Evolutionary conservation across 1,139 yeast species (phyloP).

Genomic region (Saccharomycopsis hybrid): DNA sequence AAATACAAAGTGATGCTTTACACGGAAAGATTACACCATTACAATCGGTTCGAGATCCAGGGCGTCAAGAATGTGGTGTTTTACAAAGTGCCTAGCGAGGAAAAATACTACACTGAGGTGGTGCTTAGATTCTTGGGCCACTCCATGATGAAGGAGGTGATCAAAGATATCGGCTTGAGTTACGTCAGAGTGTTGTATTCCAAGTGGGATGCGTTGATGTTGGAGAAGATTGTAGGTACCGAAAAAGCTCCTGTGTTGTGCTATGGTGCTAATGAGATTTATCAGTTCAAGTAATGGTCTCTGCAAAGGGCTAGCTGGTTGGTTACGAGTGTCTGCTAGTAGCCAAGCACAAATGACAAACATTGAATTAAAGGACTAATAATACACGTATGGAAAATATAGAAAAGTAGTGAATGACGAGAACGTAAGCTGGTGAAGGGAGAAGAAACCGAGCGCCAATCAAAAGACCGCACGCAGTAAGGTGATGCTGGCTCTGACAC

Average conservation of each 20-base stretch:
- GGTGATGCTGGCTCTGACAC: too few species aligned
- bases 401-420: too few species aligned
- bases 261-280: constrained; percentile 63
- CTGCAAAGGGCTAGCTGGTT: too few species aligned
- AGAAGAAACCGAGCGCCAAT: too few species aligned
- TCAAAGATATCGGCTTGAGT: constrained; percentile 56
- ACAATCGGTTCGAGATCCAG: constrained; percentile 72
- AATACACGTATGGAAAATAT: too few species aligned
- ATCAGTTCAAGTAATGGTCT: constrained; percentile 58
- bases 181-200: constrained; percentile 64
- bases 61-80: constrained; percentile 84
- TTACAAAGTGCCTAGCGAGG: constrained; percentile 83
- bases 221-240: constrained; percentile 85
- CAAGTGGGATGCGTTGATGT: constrained; percentile 71
- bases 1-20: constrained; percentile 68
- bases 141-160: constrained; percentile 32
- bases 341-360: too few species aligned
- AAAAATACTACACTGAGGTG: constrained; percentile 73
- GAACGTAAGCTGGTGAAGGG: too few species aligned
- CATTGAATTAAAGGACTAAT: too few species aligned
- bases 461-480: too few species aligned
- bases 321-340: too few species aligned
- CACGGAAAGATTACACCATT: constrained; percentile 91
- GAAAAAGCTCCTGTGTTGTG: constrained; percentile 64
- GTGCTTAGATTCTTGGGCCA: constrained; percentile 45